phyloP scores from a whole-genome alignment of 805 yeast genomes.

The Wickerhamomyces pijperi region DNA sequence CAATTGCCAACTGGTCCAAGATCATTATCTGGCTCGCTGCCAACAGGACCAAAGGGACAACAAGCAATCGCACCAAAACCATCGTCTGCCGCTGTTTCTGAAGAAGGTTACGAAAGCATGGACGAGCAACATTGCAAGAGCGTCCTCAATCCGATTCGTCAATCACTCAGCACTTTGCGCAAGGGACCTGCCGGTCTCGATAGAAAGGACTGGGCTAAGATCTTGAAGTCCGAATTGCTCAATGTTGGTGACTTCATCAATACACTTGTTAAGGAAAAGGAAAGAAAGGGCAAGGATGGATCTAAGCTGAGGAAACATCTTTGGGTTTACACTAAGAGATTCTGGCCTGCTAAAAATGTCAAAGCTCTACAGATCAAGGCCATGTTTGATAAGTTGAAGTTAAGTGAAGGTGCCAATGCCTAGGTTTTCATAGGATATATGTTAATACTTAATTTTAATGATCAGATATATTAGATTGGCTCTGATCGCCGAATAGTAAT shows the following conservation, averaged over 20 bases:
- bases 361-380: slow-evolving; percentile 58
- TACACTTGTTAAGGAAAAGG: slow-evolving; percentile 20
- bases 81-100: slow-evolving; percentile 10
- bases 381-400: slow-evolving; percentile 60
- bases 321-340: slow-evolving; percentile 76
- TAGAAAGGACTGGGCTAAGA: slow-evolving; percentile 66
- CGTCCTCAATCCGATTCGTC: slow-evolving; percentile 53
- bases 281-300: slow-evolving; percentile 15
- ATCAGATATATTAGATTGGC: no score
- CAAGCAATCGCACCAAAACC: slow-evolving; percentile 1
- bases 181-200: slow-evolving; percentile 66
- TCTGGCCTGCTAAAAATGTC: slow-evolving; percentile 77
- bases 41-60: neutral
- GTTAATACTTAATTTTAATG: no score
- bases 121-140: slow-evolving; percentile 61
- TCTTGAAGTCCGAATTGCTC: slow-evolving; percentile 56
- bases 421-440: no score
- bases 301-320: slow-evolving; percentile 47
- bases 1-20: slow-evolving; percentile 3
- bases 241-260: slow-evolving; percentile 65
- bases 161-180: slow-evolving; percentile 54
- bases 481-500: no score
- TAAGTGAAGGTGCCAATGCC: slow-evolving; percentile 1
- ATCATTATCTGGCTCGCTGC: slow-evolving; percentile 1
- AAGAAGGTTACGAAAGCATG: slow-evolving; percentile 62